These are phyloP conservation scores for Rubroboletus pulcherrimus DNA, from an alignment of 768 basidiomycete species.

Conservation along the genomic window DNA sequence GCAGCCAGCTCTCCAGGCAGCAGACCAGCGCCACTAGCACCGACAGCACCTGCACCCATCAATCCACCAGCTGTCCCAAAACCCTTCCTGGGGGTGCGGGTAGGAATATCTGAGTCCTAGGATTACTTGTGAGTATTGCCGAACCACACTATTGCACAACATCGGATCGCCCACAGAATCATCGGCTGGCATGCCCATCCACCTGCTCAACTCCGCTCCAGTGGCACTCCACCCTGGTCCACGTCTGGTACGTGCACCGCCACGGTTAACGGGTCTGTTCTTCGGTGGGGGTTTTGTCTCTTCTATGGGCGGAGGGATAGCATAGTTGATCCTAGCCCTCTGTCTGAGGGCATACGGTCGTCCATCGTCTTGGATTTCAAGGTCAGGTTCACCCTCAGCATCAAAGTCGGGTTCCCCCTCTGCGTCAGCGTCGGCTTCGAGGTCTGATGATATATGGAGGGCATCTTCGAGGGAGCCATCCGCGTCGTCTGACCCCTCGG, in stretches of 20 bases:
- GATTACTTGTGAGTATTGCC: constrained; percentile 1
- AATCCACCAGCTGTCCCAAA: constrained; percentile 52
- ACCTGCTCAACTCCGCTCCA: constrained; percentile 72
- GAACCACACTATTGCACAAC: background rate
- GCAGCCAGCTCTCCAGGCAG: constrained; percentile 57
- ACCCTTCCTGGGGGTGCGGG: constrained; percentile 66
- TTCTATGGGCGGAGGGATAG: constrained; percentile 77
- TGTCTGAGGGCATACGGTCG: constrained; percentile 58
- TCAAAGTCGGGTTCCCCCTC: constrained; percentile 40
- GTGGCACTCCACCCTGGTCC: constrained; percentile 74
- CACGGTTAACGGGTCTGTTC: constrained; percentile 37
- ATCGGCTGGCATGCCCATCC: constrained; percentile 70
- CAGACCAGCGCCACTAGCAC: constrained; percentile 53
- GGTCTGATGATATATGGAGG: constrained; percentile 38
- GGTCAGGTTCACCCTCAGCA: constrained; percentile 36
- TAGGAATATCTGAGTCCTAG: constrained; percentile 69
- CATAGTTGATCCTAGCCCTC: constrained; percentile 67
- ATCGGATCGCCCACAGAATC: constrained; percentile 52
- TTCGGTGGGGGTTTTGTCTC: constrained; percentile 46
- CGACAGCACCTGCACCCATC: constrained; percentile 45
- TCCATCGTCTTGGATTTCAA: constrained; percentile 39
- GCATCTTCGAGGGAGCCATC: constrained; percentile 60
- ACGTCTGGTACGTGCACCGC: constrained; percentile 39
- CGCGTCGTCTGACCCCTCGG: constrained; percentile 48
- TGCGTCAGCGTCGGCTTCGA: constrained; percentile 34